Conservation (phyloP, 768 basidiomycete genomes). For the Sutorius australiensis region DNA sequence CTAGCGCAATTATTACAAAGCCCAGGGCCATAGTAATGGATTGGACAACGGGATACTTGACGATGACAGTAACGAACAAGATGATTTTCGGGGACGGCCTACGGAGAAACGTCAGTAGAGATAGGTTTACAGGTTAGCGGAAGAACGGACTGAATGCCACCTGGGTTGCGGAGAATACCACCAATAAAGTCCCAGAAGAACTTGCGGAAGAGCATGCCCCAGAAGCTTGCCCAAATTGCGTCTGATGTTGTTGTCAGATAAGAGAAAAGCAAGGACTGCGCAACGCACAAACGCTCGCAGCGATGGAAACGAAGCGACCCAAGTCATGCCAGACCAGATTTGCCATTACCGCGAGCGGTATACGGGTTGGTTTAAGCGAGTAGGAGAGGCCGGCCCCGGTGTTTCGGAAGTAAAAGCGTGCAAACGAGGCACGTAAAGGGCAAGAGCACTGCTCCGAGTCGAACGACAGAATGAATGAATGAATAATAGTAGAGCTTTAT, state of each 20-base stretch:
- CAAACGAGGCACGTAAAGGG: background rate
- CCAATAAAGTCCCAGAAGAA: slow-evolving; percentile 97
- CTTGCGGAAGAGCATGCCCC: slow-evolving; percentile 81
- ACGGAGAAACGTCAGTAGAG: background rate
- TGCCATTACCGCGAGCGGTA: slow-evolving; percentile 50
- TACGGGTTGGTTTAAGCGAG: background rate
- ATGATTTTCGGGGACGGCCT: slow-evolving; percentile 60
- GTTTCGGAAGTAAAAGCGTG: background rate
- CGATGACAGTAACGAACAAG: slow-evolving; percentile 69
- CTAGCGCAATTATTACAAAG: slow-evolving; percentile 57
- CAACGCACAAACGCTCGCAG: slow-evolving; percentile 72
- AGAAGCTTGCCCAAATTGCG: slow-evolving; percentile 77
- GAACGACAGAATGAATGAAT: background rate
- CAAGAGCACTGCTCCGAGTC: background rate
- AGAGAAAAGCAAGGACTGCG: slow-evolving; percentile 1
- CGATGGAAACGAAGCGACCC: slow-evolving; percentile 62
- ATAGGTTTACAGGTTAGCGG: background rate
- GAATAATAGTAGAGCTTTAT: background rate
- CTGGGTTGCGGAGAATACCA: slow-evolving; percentile 72
- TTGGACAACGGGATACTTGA: slow-evolving; percentile 74
- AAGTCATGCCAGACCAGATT: slow-evolving; percentile 80
- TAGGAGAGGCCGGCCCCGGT: slow-evolving; percentile 11
- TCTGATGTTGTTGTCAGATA: slow-evolving; percentile 40
- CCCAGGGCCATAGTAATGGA: slow-evolving; percentile 61
- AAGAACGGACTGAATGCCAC: slow-evolving; percentile 68